Conservation (phyloP, 2,329 filamentous ascomycete genomes). For the Penicillium sp. region DNA sequence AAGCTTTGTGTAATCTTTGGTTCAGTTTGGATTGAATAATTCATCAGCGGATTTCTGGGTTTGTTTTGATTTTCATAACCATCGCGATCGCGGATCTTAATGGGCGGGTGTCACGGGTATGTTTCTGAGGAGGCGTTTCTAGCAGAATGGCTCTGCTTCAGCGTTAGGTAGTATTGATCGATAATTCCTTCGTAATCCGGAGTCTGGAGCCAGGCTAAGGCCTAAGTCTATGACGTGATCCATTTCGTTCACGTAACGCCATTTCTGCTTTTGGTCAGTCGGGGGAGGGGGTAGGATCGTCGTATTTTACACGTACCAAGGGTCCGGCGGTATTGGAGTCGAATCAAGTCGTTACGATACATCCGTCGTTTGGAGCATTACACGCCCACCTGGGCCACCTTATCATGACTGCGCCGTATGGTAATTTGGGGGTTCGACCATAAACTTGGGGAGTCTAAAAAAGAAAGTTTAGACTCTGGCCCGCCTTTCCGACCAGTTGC, state of each 20-base stretch:
- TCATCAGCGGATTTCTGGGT: background rate
- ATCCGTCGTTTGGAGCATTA: background rate
- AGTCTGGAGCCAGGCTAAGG: background rate
- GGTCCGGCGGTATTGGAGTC: background rate
- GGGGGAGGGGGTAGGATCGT: background rate
- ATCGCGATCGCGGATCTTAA: background rate
- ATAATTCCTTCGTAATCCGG: background rate
- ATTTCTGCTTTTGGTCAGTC: slow-evolving; percentile 9
- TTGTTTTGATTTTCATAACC: background rate
- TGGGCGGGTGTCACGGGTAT: background rate
- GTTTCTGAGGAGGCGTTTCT: background rate
- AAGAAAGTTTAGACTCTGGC: background rate
- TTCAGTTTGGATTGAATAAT: background rate
- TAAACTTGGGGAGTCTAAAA: background rate
- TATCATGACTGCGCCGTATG: background rate
- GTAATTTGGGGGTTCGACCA: background rate
- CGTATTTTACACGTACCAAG: background rate
- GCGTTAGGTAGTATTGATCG: background rate
- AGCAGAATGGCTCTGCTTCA: background rate
- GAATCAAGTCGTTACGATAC: background rate
- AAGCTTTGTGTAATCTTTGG: slow-evolving; percentile 1
- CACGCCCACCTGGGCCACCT: background rate
- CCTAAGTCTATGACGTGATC: slow-evolving; percentile 18
- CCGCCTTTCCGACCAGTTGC: background rate
- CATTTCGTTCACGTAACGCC: slow-evolving; percentile 1